Evolutionary conservation across 1,139 yeast species (phyloP).

Genomic region (Ogataea hybrid): DNA sequence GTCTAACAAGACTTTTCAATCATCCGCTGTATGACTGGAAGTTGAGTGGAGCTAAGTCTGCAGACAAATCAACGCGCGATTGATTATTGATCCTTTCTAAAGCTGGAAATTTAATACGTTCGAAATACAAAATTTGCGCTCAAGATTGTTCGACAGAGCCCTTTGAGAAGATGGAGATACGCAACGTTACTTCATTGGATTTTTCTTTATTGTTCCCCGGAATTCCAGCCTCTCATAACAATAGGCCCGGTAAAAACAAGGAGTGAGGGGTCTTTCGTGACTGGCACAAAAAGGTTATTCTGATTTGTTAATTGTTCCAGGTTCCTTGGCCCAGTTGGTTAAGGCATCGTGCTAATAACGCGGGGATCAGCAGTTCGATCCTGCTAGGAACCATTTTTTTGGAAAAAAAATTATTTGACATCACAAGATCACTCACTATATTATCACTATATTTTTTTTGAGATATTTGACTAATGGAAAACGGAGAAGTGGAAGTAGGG

Average conservation of each 20-base stretch:
- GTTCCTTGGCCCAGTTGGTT: conserved; percentile 90
- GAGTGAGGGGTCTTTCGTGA: neutral
- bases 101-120: too few species aligned
- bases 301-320: conserved; percentile 23
- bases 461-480: neutral
- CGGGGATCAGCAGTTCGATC: conserved; percentile 85
- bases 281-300: neutral
- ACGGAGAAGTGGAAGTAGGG: neutral
- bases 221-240: neutral
- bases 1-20: too few species aligned
- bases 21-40: too few species aligned
- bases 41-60: too few species aligned
- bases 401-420: neutral
- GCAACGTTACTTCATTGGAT: neutral
- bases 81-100: too few species aligned
- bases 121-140: neutral
- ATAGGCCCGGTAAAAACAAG: neutral
- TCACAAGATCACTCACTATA: neutral
- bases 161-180: neutral
- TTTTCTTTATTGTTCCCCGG: conserved; percentile 2
- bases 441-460: neutral
- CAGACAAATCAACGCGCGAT: too few species aligned
- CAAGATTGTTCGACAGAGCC: neutral
- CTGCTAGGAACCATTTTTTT: conserved; percentile 69
- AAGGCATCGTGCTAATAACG: conserved; percentile 90